Evolutionary conservation across 495 filamentous ascomycete species (phyloP), one percentile per base, ranked within the genome.

Genomic region (Aspergillus sclerotioniger): DNA sequence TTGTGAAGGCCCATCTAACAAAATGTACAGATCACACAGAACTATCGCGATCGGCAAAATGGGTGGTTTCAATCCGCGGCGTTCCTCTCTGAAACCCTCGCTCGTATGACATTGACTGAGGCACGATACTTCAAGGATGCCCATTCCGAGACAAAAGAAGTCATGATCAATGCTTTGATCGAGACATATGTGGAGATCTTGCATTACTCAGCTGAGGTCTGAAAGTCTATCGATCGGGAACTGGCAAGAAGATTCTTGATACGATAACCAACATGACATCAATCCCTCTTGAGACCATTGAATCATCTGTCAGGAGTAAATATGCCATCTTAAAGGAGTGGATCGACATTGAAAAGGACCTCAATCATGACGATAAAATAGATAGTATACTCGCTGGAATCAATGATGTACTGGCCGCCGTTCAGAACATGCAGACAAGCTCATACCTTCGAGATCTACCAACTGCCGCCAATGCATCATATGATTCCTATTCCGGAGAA

Each of bases 61-160:
- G 54, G 49, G 15, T 47, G 47, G 25, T 56, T 56, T 29, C 29
- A 56, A 12, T 56, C 54, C 16, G 49, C 54, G 17, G 54, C 49
- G 28, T 56, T 33, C 15, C 29, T 56, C 7, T 43, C 54, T 17
- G 54, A 56, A 16, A 21, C 35, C 20, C 54, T 56, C 15, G 43
- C 54, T 9, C 43, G 31, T 48, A 9, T 20, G 29, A 43, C 54
- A 17, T 56, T 20, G 17, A 56, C 49, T 15, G 54, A 56, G 47
- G 17, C 12, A 25, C 47, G 47, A 20, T 21, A 48, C 44, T 56
- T 37, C 44, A 43, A 56, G 15, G 25, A 6, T 6, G 31, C 3
- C 1, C 33, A 35, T 13, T 3, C 50, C 50, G 32, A 33, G 12
- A 16, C 17, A 13, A 37, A 17, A 35, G 29, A 37, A 2, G 8